Base-by-base conservation (phyloP, 176 grass and related monocot genomes). In the Carex myosuroides region DNA sequence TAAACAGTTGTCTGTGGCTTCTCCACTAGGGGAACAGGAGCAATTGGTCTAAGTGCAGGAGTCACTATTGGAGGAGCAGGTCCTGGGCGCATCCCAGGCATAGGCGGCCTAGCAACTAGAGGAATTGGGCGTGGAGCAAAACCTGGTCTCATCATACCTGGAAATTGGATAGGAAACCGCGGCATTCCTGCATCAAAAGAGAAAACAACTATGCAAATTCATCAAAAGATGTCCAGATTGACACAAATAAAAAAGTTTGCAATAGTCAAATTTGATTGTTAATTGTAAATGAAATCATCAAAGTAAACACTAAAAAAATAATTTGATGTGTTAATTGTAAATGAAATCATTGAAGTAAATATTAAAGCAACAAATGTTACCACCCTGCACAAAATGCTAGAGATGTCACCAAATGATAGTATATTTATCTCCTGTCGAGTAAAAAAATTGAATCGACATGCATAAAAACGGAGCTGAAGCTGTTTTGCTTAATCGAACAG, bases 1-100 rank as follows among this genome's bases (percentile, higher is more conserved):
- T 99, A 99, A 89, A 99, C 97, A 75, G 97, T 94, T 65, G 93
- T 99, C 42, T 94, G 97, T 33, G 90, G 97, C 76, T 99, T 99
- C 81, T 95, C 97, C 71, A 85, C 20, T 37, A 86, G 80, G 67
- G 86, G 86, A 75, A 86, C 64, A 62, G 89, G 88, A 81, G 66
- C 30, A 80, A 90, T 80, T 37, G 93, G 88, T 82, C 97, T 87
- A 60, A 82, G 81, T 60, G 79, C 46, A 76, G 90, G 90, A 64
- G 86, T 71, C 41, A 83, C 6, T 37, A 87, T 83, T n/a, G 88
- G 88, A 29, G 85, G 88, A 64, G 82, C 33, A 20, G 72, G 62
- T 63, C 59, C 80, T 30, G 80, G 80, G 8, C 88, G 79, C 42
- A 90, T 84, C 42, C 70, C 73, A 48, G 85, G 81, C 73, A 87